Percentiles rank a stretch among this genome's conserved stretches.
Evolutionary conservation across 2,329 filamentous ascomycete genomes (phyloP).

Genomic region (Raffaelea arxii): DNA sequence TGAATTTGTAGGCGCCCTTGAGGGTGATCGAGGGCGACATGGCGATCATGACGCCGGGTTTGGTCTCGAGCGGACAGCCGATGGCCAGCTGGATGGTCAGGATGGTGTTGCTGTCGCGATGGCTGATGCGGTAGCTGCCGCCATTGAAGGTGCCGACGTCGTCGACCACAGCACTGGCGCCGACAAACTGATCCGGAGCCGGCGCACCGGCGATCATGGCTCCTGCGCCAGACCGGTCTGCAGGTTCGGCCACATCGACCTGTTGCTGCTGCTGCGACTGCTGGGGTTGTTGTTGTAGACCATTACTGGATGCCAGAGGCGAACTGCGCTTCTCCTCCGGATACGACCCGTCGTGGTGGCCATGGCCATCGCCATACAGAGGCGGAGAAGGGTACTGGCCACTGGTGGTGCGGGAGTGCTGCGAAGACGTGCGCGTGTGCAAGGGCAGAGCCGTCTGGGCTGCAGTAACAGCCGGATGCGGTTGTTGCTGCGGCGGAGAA

Average conservation of each 20-base stretch:
- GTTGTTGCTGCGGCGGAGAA: conserved; percentile 14
- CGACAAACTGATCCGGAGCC: conserved; percentile 48
- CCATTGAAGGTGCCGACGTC: conserved; percentile 97
- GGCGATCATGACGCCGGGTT: conserved; percentile 84
- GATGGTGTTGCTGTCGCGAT: conserved; percentile 83
- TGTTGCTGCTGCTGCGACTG: conserved; percentile 8
- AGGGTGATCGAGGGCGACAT: conserved; percentile 87
- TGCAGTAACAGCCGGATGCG: conserved; percentile 15
- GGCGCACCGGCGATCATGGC: conserved; percentile 29
- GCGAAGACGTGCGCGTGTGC: conserved; percentile 23
- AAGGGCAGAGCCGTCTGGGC: conserved; percentile 22
- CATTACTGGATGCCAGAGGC: not conserved
- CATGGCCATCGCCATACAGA: conserved; percentile 21
- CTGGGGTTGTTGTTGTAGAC: conserved; percentile 7
- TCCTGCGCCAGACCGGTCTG: conserved; percentile 20
- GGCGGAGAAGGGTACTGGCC: conserved; percentile 21
- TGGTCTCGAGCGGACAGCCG: conserved; percentile 72
- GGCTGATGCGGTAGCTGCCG: conserved; percentile 85
- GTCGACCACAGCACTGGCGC: conserved; percentile 56
- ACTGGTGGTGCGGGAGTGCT: conserved; percentile 16
- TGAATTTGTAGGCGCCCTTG: conserved; percentile 75
- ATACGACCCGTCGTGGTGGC: conserved; percentile 14
- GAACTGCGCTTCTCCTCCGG: conserved; percentile 21
- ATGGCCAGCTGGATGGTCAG: conserved; percentile 83
- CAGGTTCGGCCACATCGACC: conserved; percentile 15